phyloP scores from a whole-genome alignment of 257 asterid genomes.

The Solanum corneliomulleri region DNA sequence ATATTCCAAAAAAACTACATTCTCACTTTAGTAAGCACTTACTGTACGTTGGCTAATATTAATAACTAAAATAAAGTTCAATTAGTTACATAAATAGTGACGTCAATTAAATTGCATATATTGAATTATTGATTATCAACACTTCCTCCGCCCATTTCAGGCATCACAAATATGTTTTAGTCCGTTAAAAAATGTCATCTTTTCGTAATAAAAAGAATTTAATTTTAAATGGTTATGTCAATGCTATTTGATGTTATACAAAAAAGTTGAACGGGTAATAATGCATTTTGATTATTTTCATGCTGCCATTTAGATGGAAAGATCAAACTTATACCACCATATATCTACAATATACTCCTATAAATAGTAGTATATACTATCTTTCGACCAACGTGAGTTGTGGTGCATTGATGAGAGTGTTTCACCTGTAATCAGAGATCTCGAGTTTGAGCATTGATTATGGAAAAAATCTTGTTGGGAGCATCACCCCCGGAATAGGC shows the following conservation, averaged over 20 bases:
- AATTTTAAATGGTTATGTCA: not conserved
- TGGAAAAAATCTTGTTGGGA: not conserved
- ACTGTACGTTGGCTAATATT: too few relatives aligned
- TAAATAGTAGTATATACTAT: slow-evolving; percentile 8
- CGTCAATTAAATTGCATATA: too few relatives aligned
- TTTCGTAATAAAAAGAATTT: too few relatives aligned
- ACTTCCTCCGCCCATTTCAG: not conserved
- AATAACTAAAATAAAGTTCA: too few relatives aligned
- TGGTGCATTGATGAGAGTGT: rapidly evolving
- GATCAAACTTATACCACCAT: slow-evolving; percentile 53
- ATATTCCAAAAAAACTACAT: too few relatives aligned
- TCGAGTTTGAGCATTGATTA: rapidly evolving
- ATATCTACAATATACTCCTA: slow-evolving; percentile 50
- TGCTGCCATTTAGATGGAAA: slow-evolving; percentile 52
- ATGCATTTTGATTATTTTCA: slow-evolving; percentile 6
- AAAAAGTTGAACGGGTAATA: too few relatives aligned
- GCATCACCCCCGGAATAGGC: not conserved
- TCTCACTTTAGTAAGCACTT: too few relatives aligned
- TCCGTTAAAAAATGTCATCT: not conserved
- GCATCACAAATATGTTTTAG: rapidly evolving
- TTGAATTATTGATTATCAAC: not conserved
- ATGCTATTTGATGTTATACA: not conserved
- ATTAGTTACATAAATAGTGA: too few relatives aligned
- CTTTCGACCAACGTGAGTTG: too few relatives aligned
- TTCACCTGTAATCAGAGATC: too few relatives aligned